Evolutionary conservation across 139 green algal genomes (phyloP), one percentile per base, ranked within the genome.

Genomic region (Picochlorum sp.): DNA sequence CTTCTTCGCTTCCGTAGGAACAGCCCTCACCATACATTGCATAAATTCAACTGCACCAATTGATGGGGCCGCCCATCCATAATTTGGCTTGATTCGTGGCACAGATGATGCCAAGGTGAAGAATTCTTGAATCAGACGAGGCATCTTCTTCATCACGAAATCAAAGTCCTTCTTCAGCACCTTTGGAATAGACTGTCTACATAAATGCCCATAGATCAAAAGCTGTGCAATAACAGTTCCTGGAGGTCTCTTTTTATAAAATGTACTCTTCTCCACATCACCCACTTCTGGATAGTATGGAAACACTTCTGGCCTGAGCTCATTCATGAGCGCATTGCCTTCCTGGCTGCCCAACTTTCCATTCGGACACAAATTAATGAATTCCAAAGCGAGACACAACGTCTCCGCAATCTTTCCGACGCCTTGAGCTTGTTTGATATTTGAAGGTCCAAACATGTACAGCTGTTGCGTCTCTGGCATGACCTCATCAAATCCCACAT

Each of bases 301-400:
- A 47, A 82, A 45, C 49, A 90, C 71, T 51, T 75, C 62, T 45
- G 76, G 75, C 9, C 81, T 70, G 65, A 94, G 77, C 56, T 85
- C 80, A 28, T 90, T 82, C 47, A 54, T 21, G 45, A 93, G 52
- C 54, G 72, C 66, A 2, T 57, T 16, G 20, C 50, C 69, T 56
- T 88, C 37, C 9, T 62, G 6, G 52, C 44, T 20, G 63, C 71
- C 8, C 68, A 69, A 31, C 18, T 54, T 45, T 15, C 11, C 18
- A 20, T 44, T 21, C 45, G 63, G 63, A 6, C 5, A 74, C 31
- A 89, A 24, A 6, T 47, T 72, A 54, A 95, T 88, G 72, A 95
- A 95, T 78, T 96, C 89, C 69, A 86, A 82, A n/a, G 88, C 86
- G 24, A 73, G 81, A 26, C 91, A 76, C 30, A 96, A 78, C 4